phyloP scores from a whole-genome alignment of 1,284 basidiomycete genomes.

The Coriolopsis trogii region DNA sequence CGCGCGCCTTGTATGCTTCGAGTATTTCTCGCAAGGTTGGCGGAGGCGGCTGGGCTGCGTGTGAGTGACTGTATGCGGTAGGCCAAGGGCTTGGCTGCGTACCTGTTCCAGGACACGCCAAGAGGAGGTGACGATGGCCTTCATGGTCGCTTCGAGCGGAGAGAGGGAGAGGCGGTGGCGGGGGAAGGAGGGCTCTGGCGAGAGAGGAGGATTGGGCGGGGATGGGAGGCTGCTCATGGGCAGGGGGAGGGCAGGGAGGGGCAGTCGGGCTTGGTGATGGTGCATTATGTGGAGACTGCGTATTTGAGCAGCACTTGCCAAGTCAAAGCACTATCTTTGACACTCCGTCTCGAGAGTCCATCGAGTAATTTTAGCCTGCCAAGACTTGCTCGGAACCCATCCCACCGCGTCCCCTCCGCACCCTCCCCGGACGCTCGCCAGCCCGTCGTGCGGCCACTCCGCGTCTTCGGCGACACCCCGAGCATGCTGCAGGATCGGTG shows the following conservation, averaged over 20 bases:
- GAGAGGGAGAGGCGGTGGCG: slow-evolving; percentile 26
- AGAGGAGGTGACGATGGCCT: slow-evolving; percentile 44
- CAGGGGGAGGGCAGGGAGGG: slow-evolving; percentile 14
- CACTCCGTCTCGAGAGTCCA: slow-evolving; percentile 29
- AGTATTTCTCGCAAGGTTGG: slow-evolving; percentile 85
- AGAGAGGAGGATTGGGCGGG: slow-evolving; percentile 26
- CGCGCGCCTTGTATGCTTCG: slow-evolving; percentile 78
- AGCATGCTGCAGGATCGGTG: no score
- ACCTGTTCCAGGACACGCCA: slow-evolving; percentile 55
- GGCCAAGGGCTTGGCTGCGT: slow-evolving; percentile 20
- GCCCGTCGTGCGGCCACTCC: not conserved
- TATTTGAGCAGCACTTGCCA: slow-evolving; percentile 37
- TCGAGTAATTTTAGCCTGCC: slow-evolving; percentile 37
- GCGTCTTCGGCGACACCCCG: not conserved
- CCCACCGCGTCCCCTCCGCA: slow-evolving; percentile 20
- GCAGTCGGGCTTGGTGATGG: slow-evolving; percentile 19
- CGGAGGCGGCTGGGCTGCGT: slow-evolving; percentile 58
- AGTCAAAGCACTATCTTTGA: slow-evolving; percentile 36
- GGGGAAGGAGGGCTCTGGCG: slow-evolving; percentile 30
- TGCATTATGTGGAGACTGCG: slow-evolving; percentile 22
- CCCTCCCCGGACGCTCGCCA: slow-evolving; percentile 2
- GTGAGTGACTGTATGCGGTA: slow-evolving; percentile 25
- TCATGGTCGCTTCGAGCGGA: slow-evolving; percentile 28
- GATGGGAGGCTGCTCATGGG: slow-evolving; percentile 31
- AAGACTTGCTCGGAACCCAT: slow-evolving; percentile 31